These are phyloP conservation scores for Thielaviopsis musarum DNA, from an alignment of 2,329 filamentous ascomycete genomes.

Conservation along the genomic window DNA sequence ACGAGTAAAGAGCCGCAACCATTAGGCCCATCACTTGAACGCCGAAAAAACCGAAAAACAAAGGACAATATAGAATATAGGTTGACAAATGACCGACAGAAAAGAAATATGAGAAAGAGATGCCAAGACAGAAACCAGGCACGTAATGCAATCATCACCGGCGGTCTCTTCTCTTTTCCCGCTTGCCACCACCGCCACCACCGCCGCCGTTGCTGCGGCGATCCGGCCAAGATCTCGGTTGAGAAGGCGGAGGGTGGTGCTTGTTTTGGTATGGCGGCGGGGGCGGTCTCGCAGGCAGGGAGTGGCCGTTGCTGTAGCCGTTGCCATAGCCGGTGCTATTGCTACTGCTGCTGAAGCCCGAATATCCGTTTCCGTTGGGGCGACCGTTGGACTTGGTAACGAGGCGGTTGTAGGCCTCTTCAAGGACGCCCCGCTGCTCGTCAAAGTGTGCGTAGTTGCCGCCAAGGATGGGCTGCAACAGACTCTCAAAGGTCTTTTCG, in stretches of 20 bases:
- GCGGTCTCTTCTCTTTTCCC: conserved; percentile 9
- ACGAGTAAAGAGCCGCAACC: not conserved
- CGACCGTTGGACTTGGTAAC: not conserved
- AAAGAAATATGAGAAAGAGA: not conserved
- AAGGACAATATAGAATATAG: not conserved
- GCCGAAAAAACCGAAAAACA: not conserved
- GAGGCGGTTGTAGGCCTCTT: conserved; percentile 4
- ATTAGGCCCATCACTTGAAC: not conserved
- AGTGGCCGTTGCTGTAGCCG: not conserved
- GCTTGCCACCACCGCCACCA: conserved; percentile 2
- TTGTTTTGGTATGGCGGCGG: not conserved
- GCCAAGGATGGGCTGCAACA: conserved; percentile 12
- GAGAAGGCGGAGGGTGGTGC: conserved; percentile 5
- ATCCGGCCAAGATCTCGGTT: not conserved
- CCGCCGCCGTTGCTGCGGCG: not conserved
- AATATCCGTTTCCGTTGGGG: not conserved
- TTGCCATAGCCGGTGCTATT: not conserved
- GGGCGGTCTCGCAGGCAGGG: conserved; percentile 5
- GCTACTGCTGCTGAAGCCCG: not conserved
- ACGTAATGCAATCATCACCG: not conserved
- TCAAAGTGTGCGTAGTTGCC: conserved; percentile 13
- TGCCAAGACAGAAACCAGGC: not conserved
- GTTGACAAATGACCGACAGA: not conserved
- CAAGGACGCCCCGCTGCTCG: conserved; percentile 9
- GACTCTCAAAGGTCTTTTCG: conserved; percentile 7